phyloP scores from a whole-genome alignment of 2,329 filamentous ascomycete genomes.

The Alternaria dauci region DNA sequence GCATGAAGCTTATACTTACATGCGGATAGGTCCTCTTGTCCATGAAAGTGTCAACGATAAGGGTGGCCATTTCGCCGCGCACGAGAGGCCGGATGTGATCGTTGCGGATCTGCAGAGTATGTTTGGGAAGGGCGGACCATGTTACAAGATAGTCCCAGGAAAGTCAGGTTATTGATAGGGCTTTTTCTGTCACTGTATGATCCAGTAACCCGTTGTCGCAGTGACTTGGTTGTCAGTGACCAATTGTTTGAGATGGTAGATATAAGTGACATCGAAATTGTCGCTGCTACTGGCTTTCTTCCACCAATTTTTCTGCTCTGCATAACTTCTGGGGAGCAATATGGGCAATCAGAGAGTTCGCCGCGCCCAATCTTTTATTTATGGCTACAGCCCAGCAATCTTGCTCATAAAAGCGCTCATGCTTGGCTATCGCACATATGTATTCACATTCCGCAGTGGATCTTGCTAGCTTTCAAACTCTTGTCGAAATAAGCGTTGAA shows the following conservation, averaged over 20 bases:
- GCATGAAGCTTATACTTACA: constrained; percentile 1
- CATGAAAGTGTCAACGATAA: constrained; percentile 61
- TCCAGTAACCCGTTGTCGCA: not conserved
- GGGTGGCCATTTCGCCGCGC: constrained; percentile 70
- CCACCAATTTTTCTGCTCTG: not conserved
- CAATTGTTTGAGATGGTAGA: not conserved
- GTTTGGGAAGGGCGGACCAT: constrained; percentile 61
- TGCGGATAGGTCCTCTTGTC: constrained; percentile 58
- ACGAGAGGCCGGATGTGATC: constrained; percentile 64
- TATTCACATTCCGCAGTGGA: not conserved
- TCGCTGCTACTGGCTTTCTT: not conserved
- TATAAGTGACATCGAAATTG: not conserved
- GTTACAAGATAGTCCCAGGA: constrained; percentile 46
- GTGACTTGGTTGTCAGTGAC: not conserved
- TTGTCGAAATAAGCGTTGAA: not conserved
- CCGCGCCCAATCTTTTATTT: not conserved
- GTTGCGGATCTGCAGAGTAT: constrained; percentile 64
- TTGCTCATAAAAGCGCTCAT: not conserved
- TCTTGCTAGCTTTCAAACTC: not conserved
- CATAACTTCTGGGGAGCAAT: not conserved
- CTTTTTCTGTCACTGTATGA: not conserved
- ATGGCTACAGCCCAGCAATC: not conserved
- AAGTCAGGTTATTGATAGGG: constrained; percentile 36
- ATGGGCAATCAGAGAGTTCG: not conserved
- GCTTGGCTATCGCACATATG: not conserved